Base-by-base conservation (phyloP, 495 filamentous ascomycete species). In the Penicillium subrubescens region DNA sequence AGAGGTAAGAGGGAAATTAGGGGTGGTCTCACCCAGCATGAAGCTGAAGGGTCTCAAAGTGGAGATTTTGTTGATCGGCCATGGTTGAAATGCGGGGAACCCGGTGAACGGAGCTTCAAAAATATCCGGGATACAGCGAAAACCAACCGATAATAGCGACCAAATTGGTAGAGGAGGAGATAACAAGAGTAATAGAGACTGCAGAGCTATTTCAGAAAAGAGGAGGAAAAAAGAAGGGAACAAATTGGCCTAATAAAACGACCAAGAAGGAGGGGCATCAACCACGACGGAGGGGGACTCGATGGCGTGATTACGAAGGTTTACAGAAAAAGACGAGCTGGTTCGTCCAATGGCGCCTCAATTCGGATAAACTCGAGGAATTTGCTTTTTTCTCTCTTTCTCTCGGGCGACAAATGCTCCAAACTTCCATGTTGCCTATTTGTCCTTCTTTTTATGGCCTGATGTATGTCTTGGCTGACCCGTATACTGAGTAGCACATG, bases 11-110 rank as follows among this genome's bases (percentile, higher is more conserved):
- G 33, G 35, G 44, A 31, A 27, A 19, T n/a, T n/a, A 15, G 1
- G 55, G n/a, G 39, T 39, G 62, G 17, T 73, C 82, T 55, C 87
- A 95, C 93, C 94, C 94, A 75, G 94, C 95, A 77, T 99, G 95
- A 65, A 99, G 85, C 81, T 97, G 96, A 72, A 97, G 89, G 59
- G 95, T 97, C 84, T 97, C 95, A 68, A 99, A 99, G 60, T 71
- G 78, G 58, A 69, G 75, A 51, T 67, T 70, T 51, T 68, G 63
- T 33, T 71, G 66, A 10, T 75, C 63, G 3, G 75, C 69, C 78
- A 82, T 81, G 53, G 56, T 69, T 53, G 17, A 55, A 69, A 63
- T 58, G 59, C 63, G 62, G 61, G 54, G 37, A 57, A 25, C 8
- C 58, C 59, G 33, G 27, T 25, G 33, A 27, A 14, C 39, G 57